A percentile compares a stretch with the other conserved stretches of the same genome.
phyloP scores from a whole-genome alignment of 257 asterid genomes.

The Linderniella brevidens region DNA sequence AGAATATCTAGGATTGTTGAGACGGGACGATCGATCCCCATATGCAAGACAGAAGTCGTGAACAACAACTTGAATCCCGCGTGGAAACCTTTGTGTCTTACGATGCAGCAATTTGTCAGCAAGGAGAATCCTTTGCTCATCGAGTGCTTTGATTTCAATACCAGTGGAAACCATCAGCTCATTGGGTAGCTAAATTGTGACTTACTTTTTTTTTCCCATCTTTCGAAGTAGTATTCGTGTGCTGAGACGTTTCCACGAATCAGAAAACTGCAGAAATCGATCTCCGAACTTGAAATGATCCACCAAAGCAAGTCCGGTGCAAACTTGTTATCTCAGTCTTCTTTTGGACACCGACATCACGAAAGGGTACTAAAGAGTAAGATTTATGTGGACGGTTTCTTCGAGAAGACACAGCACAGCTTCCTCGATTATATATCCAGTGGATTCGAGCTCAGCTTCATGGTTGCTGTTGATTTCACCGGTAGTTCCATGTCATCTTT shows the following conservation, averaged over 20 bases:
- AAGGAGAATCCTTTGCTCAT: constrained; percentile 87
- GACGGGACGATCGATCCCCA: constrained; percentile 49
- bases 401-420: constrained; percentile 60
- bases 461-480: constrained; percentile 97
- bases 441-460: constrained; percentile 91
- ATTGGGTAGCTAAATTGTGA: constrained; percentile 47
- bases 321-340: constrained; percentile 36
- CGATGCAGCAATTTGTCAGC: constrained; percentile 89
- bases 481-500: constrained; percentile 30
- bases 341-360: constrained; percentile 46
- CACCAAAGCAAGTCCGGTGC: constrained; percentile 44
- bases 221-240: constrained; percentile 11
- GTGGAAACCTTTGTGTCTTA: constrained; percentile 65
- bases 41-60: constrained; percentile 93
- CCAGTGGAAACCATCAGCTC: constrained; percentile 76
- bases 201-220: constrained; percentile 2
- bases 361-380: constrained; percentile 81
- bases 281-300: constrained; percentile 73
- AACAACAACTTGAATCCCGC: constrained; percentile 63
- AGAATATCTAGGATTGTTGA: constrained; percentile 64
- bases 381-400: constrained; percentile 60
- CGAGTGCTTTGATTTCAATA: constrained; percentile 88
- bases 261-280: constrained; percentile 86
- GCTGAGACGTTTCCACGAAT: constrained; percentile 11
- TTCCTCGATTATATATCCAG: constrained; percentile 85